Percentiles rank a stretch among this genome's conserved stretches.
phyloP scores from a whole-genome alignment of 2,329 filamentous ascomycete species.

The Setomelanomma holmii region DNA sequence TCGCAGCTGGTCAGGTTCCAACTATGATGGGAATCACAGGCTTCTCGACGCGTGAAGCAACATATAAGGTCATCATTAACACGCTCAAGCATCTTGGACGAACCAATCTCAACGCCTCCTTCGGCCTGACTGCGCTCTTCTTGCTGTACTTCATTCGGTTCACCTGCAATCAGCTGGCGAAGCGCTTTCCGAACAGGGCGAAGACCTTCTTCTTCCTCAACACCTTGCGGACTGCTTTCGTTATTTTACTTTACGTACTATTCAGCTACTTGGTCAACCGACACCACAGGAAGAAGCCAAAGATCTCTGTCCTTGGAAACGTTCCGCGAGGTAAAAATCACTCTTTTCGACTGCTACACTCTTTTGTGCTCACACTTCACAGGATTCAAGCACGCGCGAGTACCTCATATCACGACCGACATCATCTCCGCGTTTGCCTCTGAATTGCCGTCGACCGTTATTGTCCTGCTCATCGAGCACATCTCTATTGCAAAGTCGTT shows the following conservation, averaged over 20 bases:
- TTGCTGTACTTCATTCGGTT: constrained; percentile 75
- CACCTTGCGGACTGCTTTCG: constrained; percentile 87
- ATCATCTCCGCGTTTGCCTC: constrained; percentile 73
- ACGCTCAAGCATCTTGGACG: constrained; percentile 71
- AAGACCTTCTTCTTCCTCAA: constrained; percentile 89
- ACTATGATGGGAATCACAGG: constrained; percentile 79
- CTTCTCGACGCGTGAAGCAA: constrained; percentile 76
- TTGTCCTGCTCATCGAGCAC: constrained; percentile 94
- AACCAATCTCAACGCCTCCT: constrained; percentile 76
- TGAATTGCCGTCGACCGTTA: constrained; percentile 83
- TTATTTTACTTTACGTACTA: constrained; percentile 90
- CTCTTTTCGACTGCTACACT: not conserved
- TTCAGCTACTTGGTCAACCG: constrained; percentile 87
- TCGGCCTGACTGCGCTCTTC: constrained; percentile 81
- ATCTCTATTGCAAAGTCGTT: constrained; percentile 98
- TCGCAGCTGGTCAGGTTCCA: constrained; percentile 83
- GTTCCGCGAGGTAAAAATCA: constrained; percentile 73
- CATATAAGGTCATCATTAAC: constrained; percentile 87
- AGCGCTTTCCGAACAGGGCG: constrained; percentile 70
- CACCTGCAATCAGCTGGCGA: constrained; percentile 69
- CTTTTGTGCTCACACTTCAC: constrained; percentile 7
- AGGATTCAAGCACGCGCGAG: constrained; percentile 76
- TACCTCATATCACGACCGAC: constrained; percentile 70
- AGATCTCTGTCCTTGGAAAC: constrained; percentile 74
- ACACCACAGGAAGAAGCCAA: constrained; percentile 57